phyloP scores from a whole-genome alignment of 352 stramenopile species.

The Phytophthora fragariaefolia region DNA sequence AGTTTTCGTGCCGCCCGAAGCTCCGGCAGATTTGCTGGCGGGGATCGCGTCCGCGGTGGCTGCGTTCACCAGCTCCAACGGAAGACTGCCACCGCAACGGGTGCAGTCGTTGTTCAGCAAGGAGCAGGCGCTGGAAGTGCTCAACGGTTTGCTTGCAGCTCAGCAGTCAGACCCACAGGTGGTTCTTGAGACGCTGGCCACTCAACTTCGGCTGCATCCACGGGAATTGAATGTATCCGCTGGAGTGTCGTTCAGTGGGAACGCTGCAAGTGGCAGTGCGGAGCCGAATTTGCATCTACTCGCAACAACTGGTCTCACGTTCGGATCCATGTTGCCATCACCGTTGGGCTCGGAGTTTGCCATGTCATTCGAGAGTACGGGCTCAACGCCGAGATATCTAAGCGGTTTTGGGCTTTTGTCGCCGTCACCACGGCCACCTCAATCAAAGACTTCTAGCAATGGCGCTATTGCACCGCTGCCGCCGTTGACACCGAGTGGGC shows the following conservation, averaged over 20 bases:
- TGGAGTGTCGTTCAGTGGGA: constrained; percentile 36
- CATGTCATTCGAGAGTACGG: constrained; percentile 20
- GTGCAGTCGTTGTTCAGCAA: constrained; percentile 46
- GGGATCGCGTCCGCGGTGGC: constrained; percentile 64
- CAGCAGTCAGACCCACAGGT: constrained; percentile 34
- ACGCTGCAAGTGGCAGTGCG: constrained; percentile 11
- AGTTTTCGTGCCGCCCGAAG: constrained; percentile 52
- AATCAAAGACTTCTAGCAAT: constrained; percentile 20
- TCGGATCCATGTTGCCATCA: constrained; percentile 35
- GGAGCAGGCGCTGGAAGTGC: constrained; percentile 43
- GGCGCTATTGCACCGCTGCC: constrained; percentile 3
- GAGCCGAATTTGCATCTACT: constrained; percentile 40
- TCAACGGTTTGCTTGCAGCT: constrained; percentile 37
- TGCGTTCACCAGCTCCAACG: constrained; percentile 56
- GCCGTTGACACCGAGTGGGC: constrained; percentile 18
- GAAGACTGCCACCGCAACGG: constrained; percentile 48
- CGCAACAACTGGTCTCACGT: constrained; percentile 34
- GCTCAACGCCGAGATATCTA: constrained; percentile 25
- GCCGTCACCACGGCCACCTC: constrained; percentile 15
- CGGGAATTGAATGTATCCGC: constrained; percentile 35
- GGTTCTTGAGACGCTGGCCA: constrained; percentile 36
- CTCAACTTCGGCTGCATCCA: constrained; percentile 32
- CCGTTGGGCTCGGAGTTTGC: constrained; percentile 25
- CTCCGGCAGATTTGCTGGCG: constrained; percentile 54
- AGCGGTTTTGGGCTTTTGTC: constrained; percentile 26